Evolutionary conservation across 2,329 filamentous ascomycete genomes (phyloP), one percentile per base, ranked within the genome.

Genomic region (Orbilia quercus): DNA sequence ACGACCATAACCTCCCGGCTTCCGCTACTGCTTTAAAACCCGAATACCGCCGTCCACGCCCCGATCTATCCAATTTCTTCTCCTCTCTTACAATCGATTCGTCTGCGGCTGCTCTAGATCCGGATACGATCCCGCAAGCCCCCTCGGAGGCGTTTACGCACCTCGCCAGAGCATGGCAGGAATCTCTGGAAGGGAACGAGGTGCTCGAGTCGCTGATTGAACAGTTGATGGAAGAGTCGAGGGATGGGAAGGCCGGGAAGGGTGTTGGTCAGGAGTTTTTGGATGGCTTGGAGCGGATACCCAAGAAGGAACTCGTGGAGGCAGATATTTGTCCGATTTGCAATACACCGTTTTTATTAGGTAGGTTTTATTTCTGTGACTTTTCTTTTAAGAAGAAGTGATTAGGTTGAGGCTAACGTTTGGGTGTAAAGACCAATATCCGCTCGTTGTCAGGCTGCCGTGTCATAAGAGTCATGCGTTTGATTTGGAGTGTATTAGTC

Each of bases 311-410:
- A 42, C 60, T 77, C 1, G 76, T 76, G 47, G 72, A 75, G 75
- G 75, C 70, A 18, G 76, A 77, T 70, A 67, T 73, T 58, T 77
- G 76, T 53, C 75, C 71, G 50, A 77, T 77, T 23, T 77, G 76
- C 40, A 76, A 76, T 60, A 75, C 74, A 7, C 54, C 67, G 11
- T 77, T 77, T 55, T 45, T 77, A 7, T 57, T 76, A 51, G 76
- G 75, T 75, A 51, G 69, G 66, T 44, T 12, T 7, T 48, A 31
- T 31, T 31, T 9, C 28, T 31, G n/a, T n/a, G n/a, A n/a, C n/a
- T n/a, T n/a, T n/a, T n/a, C n/a, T 9, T 31, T 31, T 9, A 9
- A 4, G 9, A 31, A 31, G 9, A 4, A 31, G 28, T 31, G 28
- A 31, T 4, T 31, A 9, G 4, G 28, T 31, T 5, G 28, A 22